Percentiles rank a stretch among this genome's conserved stretches.
Conservation (phyloP, 108 stramenopile species). For the Hondaea fermentalgiana region DNA sequence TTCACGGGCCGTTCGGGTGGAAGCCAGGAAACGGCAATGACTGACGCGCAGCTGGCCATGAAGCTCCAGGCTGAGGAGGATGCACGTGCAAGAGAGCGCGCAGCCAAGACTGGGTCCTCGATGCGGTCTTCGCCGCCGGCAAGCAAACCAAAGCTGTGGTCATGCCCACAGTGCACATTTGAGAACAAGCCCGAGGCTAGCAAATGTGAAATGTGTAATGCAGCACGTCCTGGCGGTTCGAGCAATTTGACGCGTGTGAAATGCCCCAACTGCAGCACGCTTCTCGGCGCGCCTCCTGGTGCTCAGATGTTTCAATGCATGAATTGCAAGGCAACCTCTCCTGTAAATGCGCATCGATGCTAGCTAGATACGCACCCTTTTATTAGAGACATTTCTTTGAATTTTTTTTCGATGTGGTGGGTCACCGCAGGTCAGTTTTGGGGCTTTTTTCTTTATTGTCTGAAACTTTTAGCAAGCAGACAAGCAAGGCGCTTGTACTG, state of each 20-base stretch:
- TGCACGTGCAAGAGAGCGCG: neutral
- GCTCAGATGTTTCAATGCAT: neutral
- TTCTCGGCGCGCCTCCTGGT: neutral
- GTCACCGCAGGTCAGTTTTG: too few relatives aligned
- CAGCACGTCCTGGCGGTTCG: neutral
- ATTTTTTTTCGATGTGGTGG: too few relatives aligned
- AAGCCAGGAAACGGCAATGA: neutral
- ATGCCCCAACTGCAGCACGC: neutral
- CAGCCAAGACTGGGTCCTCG: neutral
- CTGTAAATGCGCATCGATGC: neutral
- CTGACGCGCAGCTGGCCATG: neutral
- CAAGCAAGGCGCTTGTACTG: too few relatives aligned
- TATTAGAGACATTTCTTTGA: too few relatives aligned
- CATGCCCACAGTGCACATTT: neutral
- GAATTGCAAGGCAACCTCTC: neutral
- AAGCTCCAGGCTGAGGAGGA: constrained; percentile 2
- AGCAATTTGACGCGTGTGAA: neutral
- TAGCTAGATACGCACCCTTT: neutral
- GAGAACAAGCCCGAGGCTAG: neutral
- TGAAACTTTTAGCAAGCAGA: too few relatives aligned
- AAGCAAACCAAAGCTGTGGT: neutral
- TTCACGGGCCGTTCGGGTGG: neutral
- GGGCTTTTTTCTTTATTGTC: too few relatives aligned
- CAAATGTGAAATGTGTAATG: neutral
- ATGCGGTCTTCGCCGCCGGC: neutral